Evolutionary conservation across 2,329 filamentous ascomycete species (phyloP).

Genomic region (Alternaria sp.): DNA sequence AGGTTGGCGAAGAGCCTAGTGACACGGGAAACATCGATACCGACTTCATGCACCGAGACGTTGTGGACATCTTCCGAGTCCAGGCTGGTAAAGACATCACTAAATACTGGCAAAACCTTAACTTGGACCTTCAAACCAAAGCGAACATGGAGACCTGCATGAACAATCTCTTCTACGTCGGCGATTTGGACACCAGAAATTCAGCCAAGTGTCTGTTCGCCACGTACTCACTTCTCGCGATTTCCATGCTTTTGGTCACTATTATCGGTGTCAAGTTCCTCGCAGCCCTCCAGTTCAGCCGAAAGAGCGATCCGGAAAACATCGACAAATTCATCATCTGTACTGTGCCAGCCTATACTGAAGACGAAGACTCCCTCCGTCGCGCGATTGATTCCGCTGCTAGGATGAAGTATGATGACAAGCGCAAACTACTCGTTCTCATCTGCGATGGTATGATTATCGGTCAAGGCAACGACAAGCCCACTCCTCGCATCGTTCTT

Average conservation of each 20-base stretch:
- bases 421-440: conserved; percentile 91
- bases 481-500: conserved; percentile 92
- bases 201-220: conserved; percentile 86
- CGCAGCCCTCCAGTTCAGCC: conserved; percentile 91
- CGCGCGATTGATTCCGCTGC: conserved; percentile 97
- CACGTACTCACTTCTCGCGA: conserved; percentile 84
- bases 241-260: conserved; percentile 79
- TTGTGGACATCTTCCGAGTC: conserved; percentile 79
- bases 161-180: conserved; percentile 94
- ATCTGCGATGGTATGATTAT: conserved; percentile 99
- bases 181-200: conserved; percentile 88
- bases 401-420: conserved; percentile 96
- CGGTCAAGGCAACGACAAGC: conserved; percentile 94
- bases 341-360: conserved; percentile 96
- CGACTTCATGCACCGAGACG: conserved; percentile 81
- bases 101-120: conserved; percentile 79
- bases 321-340: conserved; percentile 98
- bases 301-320: conserved; percentile 91
- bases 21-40: conserved; percentile 56
- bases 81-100: conserved; percentile 81
- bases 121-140: conserved; percentile 65
- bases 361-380: conserved; percentile 96
- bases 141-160: conserved; percentile 80
- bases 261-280: conserved; percentile 97
- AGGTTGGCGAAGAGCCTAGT: conserved; percentile 58